These are phyloP conservation scores for Salvia miltiorrhiza DNA, from an alignment of 257 asterid genomes.

Conservation along the genomic window DNA sequence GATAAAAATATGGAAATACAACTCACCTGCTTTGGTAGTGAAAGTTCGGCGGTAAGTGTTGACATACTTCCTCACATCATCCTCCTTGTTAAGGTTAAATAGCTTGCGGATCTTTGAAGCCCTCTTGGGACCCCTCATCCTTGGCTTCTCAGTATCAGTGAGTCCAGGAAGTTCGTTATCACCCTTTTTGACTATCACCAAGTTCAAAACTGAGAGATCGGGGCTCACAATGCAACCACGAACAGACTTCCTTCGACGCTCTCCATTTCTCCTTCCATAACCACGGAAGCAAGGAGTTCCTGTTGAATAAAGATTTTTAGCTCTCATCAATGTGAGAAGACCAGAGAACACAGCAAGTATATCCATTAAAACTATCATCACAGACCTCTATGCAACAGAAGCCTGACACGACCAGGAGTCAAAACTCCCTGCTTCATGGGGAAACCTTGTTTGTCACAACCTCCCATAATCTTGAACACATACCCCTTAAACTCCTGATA, in stretches of 20 bases:
- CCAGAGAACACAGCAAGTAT: neutral
- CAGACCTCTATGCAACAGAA: slow-evolving; percentile 44
- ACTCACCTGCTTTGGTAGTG: slow-evolving; percentile 56
- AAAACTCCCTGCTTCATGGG: slow-evolving; percentile 66
- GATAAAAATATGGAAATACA: too few species aligned
- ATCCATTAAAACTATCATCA: neutral
- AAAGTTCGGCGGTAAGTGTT: slow-evolving; percentile 73
- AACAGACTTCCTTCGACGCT: slow-evolving; percentile 76
- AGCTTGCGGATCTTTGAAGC: slow-evolving; percentile 82
- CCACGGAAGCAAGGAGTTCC: slow-evolving; percentile 83
- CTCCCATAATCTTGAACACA: slow-evolving; percentile 60
- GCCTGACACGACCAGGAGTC: slow-evolving; percentile 55
- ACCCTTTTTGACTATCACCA: slow-evolving; percentile 78
- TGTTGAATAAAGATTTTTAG: slow-evolving; percentile 5
- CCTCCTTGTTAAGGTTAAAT: slow-evolving; percentile 69
- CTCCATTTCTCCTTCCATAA: slow-evolving; percentile 66
- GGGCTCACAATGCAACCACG: slow-evolving; percentile 89
- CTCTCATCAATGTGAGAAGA: neutral
- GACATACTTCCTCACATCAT: slow-evolving; percentile 74
- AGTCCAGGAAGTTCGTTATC: slow-evolving; percentile 74
- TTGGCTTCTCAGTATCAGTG: slow-evolving; percentile 71
- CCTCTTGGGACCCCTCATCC: slow-evolving; percentile 90
- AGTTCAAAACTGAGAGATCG: slow-evolving; percentile 62
- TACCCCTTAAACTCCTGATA: slow-evolving; percentile 57
- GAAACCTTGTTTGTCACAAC: slow-evolving; percentile 61